Conservation (phyloP, 2,329 filamentous ascomycete genomes). For the Macrophomina phaseolina region DNA sequence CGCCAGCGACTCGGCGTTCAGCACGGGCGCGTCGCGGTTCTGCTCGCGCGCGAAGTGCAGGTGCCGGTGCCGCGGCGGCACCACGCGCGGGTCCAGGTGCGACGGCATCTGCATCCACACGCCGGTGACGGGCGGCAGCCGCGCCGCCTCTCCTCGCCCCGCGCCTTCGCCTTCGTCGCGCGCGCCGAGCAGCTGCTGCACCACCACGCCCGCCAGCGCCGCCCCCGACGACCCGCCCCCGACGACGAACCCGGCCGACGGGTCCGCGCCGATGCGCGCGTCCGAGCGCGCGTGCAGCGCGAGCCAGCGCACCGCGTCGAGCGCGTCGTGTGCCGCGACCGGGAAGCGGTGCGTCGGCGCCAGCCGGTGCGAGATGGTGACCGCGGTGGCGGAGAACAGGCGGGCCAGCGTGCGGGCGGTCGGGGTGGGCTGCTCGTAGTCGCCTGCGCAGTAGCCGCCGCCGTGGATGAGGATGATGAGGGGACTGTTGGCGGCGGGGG, state of each 20-base stretch:
- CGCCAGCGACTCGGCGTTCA: constrained; percentile 4
- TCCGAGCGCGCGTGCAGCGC: neutral
- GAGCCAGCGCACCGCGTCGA: constrained; percentile 43
- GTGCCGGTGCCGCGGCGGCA: neutral
- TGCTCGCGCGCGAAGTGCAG: constrained; percentile 17
- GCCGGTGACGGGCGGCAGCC: constrained; percentile 1
- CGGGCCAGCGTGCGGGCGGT: neutral
- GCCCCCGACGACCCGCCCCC: constrained; percentile 11
- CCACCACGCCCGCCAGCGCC: constrained; percentile 1
- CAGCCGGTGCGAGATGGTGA: constrained; percentile 44
- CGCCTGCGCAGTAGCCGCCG: constrained; percentile 21
- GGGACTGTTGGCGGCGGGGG: neutral
- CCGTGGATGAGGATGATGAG: constrained; percentile 19
- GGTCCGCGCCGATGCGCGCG: neutral
- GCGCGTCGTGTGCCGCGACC: constrained; percentile 40
- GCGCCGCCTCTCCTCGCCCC: neutral
- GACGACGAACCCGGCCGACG: neutral
- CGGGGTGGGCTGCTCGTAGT: constrained; percentile 7
- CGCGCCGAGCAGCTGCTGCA: constrained; percentile 5
- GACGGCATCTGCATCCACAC: constrained; percentile 15
- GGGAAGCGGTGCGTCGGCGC: constrained; percentile 46
- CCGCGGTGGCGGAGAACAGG: constrained; percentile 30
- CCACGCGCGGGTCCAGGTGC: neutral
- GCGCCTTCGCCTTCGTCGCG: neutral
- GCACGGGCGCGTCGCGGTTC: constrained; percentile 19